A percentile compares a stretch with the other conserved stretches of the same genome.
phyloP scores from a whole-genome alignment of 83 land plant species.

The Picea abies region DNA sequence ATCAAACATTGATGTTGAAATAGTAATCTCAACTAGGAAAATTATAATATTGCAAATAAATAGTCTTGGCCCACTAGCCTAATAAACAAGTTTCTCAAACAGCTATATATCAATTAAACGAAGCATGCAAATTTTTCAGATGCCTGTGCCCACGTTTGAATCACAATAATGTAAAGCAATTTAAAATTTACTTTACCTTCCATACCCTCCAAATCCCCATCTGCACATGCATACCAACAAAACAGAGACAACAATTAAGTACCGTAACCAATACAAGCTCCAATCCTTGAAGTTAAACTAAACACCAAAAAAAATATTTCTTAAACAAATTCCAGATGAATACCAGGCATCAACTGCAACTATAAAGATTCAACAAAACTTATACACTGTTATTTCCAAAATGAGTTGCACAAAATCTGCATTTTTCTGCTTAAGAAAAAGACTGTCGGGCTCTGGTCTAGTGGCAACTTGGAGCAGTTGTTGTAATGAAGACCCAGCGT shows the following conservation, averaged over 20 bases:
- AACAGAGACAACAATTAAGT: neutral
- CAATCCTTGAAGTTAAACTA: neutral
- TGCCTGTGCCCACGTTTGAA: conserved; percentile 3
- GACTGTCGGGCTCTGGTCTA: no score
- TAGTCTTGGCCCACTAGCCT: neutral
- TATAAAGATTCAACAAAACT: neutral
- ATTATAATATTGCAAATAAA: neutral
- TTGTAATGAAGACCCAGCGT: no score
- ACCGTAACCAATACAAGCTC: neutral
- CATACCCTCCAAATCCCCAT: conserved; percentile 99
- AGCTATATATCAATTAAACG: neutral
- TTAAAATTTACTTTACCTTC: conserved; percentile 61
- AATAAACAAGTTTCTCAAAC: neutral
- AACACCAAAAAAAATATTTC: neutral
- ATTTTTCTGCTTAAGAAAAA: no score
- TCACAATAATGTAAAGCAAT: neutral
- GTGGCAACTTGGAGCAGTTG: no score
- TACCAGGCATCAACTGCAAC: neutral
- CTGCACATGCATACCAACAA: conserved; percentile 40
- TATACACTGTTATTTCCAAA: no score
- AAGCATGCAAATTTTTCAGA: neutral
- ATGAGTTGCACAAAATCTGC: no score
- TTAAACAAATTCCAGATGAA: neutral
- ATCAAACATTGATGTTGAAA: neutral
- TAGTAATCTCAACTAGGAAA: neutral